A percentile compares a stretch with the other conserved stretches of the same genome.
Conservation (phyloP, 768 basidiomycete genomes). For the Tricholoma furcatifolium region DNA sequence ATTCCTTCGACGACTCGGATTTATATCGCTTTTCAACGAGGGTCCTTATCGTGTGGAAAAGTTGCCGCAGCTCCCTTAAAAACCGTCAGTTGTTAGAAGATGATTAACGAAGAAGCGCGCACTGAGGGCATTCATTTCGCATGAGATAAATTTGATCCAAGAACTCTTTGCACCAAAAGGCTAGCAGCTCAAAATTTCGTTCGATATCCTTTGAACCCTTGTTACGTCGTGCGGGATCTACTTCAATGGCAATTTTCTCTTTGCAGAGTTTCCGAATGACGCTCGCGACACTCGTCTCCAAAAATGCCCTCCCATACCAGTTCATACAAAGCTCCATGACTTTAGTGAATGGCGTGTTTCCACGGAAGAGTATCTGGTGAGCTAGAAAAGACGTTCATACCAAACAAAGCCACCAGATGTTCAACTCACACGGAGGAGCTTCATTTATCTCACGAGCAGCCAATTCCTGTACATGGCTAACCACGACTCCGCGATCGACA, state of each 20-base stretch:
- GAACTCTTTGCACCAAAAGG: slow-evolving; percentile 76
- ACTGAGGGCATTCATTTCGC: slow-evolving; percentile 74
- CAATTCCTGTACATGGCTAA: slow-evolving; percentile 69
- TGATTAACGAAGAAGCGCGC: slow-evolving; percentile 25
- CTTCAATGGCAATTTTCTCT: slow-evolving; percentile 79
- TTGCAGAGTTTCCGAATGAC: slow-evolving; percentile 67
- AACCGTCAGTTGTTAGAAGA: slow-evolving; percentile 2
- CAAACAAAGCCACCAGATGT: background rate
- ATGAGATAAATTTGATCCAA: slow-evolving; percentile 82
- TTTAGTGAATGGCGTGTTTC: slow-evolving; percentile 67
- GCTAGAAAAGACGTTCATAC: slow-evolving; percentile 38
- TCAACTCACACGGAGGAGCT: slow-evolving; percentile 57
- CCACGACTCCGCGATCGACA: slow-evolving; percentile 60
- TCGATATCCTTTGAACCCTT: slow-evolving; percentile 63
- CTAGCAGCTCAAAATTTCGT: slow-evolving; percentile 64
- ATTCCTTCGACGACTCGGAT: slow-evolving; percentile 38
- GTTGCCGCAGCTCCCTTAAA: slow-evolving; percentile 64
- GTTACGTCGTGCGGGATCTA: slow-evolving; percentile 70
- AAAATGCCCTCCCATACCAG: slow-evolving; percentile 77
- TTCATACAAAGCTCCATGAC: slow-evolving; percentile 79
- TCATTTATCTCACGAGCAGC: slow-evolving; percentile 71
- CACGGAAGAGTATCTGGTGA: slow-evolving; percentile 73
- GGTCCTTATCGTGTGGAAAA: slow-evolving; percentile 69
- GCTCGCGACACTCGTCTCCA: slow-evolving; percentile 76
- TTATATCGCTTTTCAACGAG: slow-evolving; percentile 70